Evolutionary conservation across 345 rosid genomes (phyloP).

Genomic region (Reutealis trisperma): DNA sequence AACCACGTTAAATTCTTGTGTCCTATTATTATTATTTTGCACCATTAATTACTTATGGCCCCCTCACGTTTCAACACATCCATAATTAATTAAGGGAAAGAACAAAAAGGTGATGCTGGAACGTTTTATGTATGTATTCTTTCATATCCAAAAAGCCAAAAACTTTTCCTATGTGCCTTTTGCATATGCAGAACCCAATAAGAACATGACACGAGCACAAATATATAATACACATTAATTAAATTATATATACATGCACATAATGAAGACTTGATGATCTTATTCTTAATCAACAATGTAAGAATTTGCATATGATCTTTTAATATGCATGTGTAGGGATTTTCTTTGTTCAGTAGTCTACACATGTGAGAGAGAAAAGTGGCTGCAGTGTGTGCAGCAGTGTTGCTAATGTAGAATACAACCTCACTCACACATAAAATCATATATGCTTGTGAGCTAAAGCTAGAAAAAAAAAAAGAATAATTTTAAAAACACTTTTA

Average conservation of each 20-base stretch:
- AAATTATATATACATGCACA: background rate
- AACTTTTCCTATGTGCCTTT: background rate
- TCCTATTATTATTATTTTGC: no score
- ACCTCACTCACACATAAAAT: no score
- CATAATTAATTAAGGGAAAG: conserved; percentile 6
- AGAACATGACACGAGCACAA: background rate
- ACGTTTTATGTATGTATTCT: conserved; percentile 29
- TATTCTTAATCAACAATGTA: no score
- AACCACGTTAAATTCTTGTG: no score
- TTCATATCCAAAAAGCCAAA: conserved; percentile 33
- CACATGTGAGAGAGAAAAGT: conserved; percentile 2
- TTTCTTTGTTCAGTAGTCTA: background rate
- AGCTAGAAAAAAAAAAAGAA: conserved; percentile 11
- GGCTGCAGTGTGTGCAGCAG: conserved; percentile 13
- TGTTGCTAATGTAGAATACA: background rate
- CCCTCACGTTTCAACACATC: no score
- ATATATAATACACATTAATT: no score
- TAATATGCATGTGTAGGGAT: conserved; percentile 10
- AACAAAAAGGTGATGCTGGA: conserved; percentile 31
- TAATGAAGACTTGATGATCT: no score
- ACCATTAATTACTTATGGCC: no score
- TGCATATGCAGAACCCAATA: background rate
- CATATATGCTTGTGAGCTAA: conserved; percentile 8
- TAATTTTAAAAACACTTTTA: no score
- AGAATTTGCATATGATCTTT: background rate